Evolutionary conservation across 73 alveolate genomes (phyloP).

Genomic region (Paramecium octaurelia): DNA sequence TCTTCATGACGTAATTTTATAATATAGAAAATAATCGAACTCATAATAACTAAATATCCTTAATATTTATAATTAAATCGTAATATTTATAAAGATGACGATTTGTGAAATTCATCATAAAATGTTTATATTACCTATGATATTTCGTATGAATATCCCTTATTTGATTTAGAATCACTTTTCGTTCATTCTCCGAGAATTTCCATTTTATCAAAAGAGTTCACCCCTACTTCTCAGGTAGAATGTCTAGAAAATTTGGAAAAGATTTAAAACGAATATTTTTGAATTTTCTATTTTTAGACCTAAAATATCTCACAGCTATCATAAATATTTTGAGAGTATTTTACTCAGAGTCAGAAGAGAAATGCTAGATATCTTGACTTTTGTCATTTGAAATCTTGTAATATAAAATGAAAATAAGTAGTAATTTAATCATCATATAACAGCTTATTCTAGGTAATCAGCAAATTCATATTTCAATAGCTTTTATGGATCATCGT

Average conservation of each 20-base stretch:
- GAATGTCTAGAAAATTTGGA: no score
- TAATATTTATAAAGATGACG: not conserved
- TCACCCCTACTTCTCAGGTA: no score
- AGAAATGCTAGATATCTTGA: not conserved
- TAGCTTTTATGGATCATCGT: conserved; percentile 7
- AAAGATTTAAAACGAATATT: not conserved
- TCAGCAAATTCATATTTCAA: conserved; percentile 3
- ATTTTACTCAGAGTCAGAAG: not conserved
- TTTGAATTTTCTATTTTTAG: not conserved
- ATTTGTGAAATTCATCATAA: not conserved
- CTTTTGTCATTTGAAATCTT: no score
- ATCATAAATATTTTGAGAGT: no score
- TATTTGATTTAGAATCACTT: not conserved
- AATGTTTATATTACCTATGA: not conserved
- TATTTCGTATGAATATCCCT: not conserved
- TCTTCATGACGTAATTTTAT: conserved; percentile 23
- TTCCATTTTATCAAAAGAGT: no score
- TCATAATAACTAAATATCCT: not conserved
- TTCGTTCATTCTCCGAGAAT: not conserved
- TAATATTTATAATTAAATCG: not conserved
- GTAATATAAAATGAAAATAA: no score
- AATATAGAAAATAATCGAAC: not conserved
- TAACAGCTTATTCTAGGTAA: not conserved
- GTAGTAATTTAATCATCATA: not conserved
- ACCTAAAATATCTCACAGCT: not conserved